Base-by-base conservation (phyloP, 257 asterid species). In the Solanum pinnatisectum region DNA sequence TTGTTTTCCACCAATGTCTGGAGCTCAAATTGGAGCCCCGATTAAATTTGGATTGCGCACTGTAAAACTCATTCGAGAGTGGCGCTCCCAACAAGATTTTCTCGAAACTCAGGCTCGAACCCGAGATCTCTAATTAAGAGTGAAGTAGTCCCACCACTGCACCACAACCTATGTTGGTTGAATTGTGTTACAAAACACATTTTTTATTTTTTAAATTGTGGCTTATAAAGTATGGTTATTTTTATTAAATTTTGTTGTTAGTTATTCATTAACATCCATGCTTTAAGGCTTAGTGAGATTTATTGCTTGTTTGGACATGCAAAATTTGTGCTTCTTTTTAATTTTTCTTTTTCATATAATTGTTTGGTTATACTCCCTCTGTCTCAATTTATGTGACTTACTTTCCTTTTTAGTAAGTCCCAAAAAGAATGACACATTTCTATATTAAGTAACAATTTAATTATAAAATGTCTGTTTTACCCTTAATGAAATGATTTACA, bases 81-180 rank as follows among this genome's bases (percentile, higher is more conserved):
- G 10, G 2, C 1, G 11, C 1, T 56, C 0, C 4, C 11, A 20
- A 20, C 5, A 20, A 20, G 11, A 18, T 18, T 20, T 56, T 56
- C 11, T 56, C 11, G 4, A 20, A 18, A 56, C 2, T 0, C 2
- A 49, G 3, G 8, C 59, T 14, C 59, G 2, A 49, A 49, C 22
- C 0, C 2, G 4, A 56, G 2, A 56, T 3, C 0, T 56, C 4
- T 56, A 25, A 0, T 56, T 56, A 56, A 56, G 4, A 4, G 4
- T 56, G 65, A 56, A 56, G 1, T 20, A 56, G 11, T 56, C 65
- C 3, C 5, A 56, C 0, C 25, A 56, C 1, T 56, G 11, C n/a
- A 56, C n/a, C 65, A 56, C 11, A 22, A 56, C 11, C 2, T 25
- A 20, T 0, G 65, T 20, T 20, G 11, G 4, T 56, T 56, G 65